These are phyloP conservation scores for Diplodia sapinea DNA, from an alignment of 2,329 filamentous ascomycete genomes.

Conservation along the genomic window DNA sequence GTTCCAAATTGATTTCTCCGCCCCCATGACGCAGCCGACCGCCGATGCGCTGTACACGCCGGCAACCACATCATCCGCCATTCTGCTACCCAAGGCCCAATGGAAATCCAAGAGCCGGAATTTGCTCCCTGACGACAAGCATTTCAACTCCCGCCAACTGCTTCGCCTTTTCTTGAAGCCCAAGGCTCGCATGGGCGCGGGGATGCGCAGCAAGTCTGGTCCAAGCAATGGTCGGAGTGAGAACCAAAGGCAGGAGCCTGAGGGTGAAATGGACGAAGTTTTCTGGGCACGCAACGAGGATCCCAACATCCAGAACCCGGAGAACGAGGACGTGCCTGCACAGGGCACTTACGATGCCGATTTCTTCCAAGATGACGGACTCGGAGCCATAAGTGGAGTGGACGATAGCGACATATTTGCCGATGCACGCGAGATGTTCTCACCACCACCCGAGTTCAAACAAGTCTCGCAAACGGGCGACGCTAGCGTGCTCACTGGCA, in stretches of 20 bases:
- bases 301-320: slow-evolving; percentile 2
- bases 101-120: slow-evolving; percentile 95
- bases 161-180: slow-evolving; percentile 93
- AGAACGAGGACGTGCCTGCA: slow-evolving; percentile 54
- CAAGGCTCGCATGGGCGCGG: slow-evolving; percentile 77
- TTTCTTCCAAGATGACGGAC: slow-evolving; percentile 90
- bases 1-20: slow-evolving; percentile 89
- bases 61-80: slow-evolving; percentile 78
- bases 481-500: slow-evolving; percentile 36
- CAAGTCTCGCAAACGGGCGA: slow-evolving; percentile 28
- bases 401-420: slow-evolving; percentile 77
- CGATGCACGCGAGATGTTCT: slow-evolving; percentile 77
- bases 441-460: slow-evolving; percentile 21
- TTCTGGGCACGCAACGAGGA: slow-evolving; percentile 75
- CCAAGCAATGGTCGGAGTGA: slow-evolving; percentile 34
- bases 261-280: slow-evolving; percentile 88
- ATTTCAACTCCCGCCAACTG: slow-evolving; percentile 93
- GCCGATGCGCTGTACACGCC: slow-evolving; percentile 82
- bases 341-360: slow-evolving; percentile 69
- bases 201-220: slow-evolving; percentile 53
- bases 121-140: slow-evolving; percentile 93
- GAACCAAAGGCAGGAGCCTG: slow-evolving; percentile 56
- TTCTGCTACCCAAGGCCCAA: slow-evolving; percentile 88
- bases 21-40: slow-evolving; percentile 72
- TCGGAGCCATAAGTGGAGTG: slow-evolving; percentile 69